phyloP scores from a whole-genome alignment of 163 green algal species.

The Coccomyxa subellipsoidea region DNA sequence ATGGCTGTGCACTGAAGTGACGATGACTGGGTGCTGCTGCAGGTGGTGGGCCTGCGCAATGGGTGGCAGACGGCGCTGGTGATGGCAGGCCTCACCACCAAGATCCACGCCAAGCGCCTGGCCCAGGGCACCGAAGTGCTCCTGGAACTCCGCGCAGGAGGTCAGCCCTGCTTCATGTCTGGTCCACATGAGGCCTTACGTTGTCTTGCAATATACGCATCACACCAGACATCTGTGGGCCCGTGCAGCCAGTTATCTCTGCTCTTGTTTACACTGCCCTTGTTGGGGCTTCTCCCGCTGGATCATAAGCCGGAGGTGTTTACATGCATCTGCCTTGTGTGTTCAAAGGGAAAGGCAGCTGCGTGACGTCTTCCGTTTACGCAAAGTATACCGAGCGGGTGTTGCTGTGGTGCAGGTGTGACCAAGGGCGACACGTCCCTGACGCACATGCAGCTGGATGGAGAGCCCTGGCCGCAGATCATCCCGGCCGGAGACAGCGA shows the following conservation, averaged over 20 bases:
- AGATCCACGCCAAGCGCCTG: constrained; percentile 48
- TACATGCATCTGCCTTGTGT: too few species aligned
- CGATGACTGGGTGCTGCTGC: background rate
- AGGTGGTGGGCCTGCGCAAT: constrained; percentile 48
- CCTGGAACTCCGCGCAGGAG: constrained; percentile 24
- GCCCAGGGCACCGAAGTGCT: constrained; percentile 43
- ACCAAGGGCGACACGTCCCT: background rate
- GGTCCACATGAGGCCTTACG: too few species aligned
- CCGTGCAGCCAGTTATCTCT: too few species aligned
- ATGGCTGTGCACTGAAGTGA: background rate
- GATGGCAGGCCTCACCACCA: constrained; percentile 45
- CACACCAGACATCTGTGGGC: too few species aligned
- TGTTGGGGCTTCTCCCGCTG: too few species aligned
- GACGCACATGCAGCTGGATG: constrained; percentile 60
- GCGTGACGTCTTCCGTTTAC: too few species aligned
- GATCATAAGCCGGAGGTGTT: too few species aligned
- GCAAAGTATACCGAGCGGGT: too few species aligned
- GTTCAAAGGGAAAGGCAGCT: too few species aligned
- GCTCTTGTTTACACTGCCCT: too few species aligned
- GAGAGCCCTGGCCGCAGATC: constrained; percentile 56
- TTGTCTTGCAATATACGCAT: background rate
- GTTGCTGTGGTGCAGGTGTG: background rate
- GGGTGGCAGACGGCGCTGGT: constrained; percentile 53
- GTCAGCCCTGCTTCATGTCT: too few species aligned
- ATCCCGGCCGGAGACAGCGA: constrained; percentile 30